phyloP scores from a whole-genome alignment of 1,139 yeast species.

The Lodderomyces parapsilosis region DNA sequence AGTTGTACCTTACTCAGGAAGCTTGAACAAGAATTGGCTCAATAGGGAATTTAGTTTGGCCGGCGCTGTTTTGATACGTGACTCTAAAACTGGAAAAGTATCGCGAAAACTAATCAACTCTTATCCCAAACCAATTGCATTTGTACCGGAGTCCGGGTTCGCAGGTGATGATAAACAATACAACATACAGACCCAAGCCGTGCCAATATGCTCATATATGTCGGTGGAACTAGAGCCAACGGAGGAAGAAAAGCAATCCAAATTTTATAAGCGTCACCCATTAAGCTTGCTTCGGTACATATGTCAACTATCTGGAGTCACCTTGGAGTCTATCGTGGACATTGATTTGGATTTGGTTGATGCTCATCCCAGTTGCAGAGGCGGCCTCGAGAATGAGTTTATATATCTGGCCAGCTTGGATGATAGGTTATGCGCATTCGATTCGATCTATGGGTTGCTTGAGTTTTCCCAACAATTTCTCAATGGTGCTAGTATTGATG shows the following conservation, averaged over 20 bases:
- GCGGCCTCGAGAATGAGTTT: slow-evolving; percentile 62
- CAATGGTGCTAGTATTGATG: slow-evolving; percentile 20
- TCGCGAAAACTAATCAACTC: slow-evolving; percentile 51
- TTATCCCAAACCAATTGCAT: slow-evolving; percentile 62
- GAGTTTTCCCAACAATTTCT: slow-evolving; percentile 28
- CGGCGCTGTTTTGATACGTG: slow-evolving; percentile 53
- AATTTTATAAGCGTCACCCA: slow-evolving; percentile 62
- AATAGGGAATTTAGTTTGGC: slow-evolving; percentile 71
- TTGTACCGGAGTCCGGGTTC: slow-evolving; percentile 66
- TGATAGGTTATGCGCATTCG: slow-evolving; percentile 63
- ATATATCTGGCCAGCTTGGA: slow-evolving; percentile 66
- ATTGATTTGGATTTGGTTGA: slow-evolving; percentile 64
- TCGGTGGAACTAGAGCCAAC: slow-evolving; percentile 43
- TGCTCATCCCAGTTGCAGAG: slow-evolving; percentile 59
- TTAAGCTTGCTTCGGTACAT: slow-evolving; percentile 55
- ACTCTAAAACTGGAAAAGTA: slow-evolving; percentile 27
- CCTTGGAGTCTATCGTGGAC: slow-evolving; percentile 53
- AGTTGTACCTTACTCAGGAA: slow-evolving; percentile 67
- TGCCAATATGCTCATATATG: slow-evolving; percentile 57
- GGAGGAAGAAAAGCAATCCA: slow-evolving; percentile 59
- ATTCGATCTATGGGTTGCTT: slow-evolving; percentile 53
- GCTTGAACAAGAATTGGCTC: slow-evolving; percentile 55
- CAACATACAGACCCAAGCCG: slow-evolving; percentile 60
- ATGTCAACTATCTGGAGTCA: slow-evolving; percentile 45
- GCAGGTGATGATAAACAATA: slow-evolving; percentile 58